phyloP scores from a whole-genome alignment of 2,329 filamentous ascomycete genomes.

The Podosphaera xanthii region DNA sequence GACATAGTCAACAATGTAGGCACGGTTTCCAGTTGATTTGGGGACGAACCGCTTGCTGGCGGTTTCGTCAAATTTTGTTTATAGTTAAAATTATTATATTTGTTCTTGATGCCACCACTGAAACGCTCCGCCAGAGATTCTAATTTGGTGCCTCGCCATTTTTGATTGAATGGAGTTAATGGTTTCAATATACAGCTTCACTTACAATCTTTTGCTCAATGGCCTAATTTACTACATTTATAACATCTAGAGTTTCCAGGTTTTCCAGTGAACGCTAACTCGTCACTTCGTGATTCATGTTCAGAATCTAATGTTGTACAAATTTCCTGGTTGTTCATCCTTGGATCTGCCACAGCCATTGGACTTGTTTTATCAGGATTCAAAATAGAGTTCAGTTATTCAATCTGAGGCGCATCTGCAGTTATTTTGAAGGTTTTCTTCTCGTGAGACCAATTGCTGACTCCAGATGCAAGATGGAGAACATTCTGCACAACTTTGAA shows the following conservation, averaged over 20 bases:
- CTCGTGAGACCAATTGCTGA: not conserved
- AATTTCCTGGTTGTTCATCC: not conserved
- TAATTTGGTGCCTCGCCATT: not conserved
- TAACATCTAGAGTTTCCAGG: not conserved
- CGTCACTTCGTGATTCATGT: not conserved
- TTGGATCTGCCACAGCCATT: not conserved
- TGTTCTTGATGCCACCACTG: not conserved
- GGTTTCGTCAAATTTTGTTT: not conserved
- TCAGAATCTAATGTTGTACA: not conserved
- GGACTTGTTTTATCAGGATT: not conserved
- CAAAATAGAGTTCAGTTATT: not conserved
- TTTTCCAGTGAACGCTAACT: too few relatives aligned
- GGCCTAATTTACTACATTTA: not conserved
- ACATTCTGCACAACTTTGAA: not conserved
- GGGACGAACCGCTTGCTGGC: not conserved
- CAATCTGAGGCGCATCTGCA: not conserved
- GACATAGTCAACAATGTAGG: not conserved
- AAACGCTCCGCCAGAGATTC: not conserved
- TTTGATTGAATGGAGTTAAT: not conserved
- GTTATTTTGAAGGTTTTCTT: not conserved
- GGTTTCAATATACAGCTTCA: not conserved
- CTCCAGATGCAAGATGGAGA: not conserved
- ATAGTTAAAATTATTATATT: not conserved
- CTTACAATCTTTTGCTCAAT: not conserved
- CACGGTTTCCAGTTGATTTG: not conserved